Percentiles rank a stretch among this genome's conserved stretches.
phyloP scores from a whole-genome alignment of 257 asterid genomes.

The Paraleonurus japonicus region DNA sequence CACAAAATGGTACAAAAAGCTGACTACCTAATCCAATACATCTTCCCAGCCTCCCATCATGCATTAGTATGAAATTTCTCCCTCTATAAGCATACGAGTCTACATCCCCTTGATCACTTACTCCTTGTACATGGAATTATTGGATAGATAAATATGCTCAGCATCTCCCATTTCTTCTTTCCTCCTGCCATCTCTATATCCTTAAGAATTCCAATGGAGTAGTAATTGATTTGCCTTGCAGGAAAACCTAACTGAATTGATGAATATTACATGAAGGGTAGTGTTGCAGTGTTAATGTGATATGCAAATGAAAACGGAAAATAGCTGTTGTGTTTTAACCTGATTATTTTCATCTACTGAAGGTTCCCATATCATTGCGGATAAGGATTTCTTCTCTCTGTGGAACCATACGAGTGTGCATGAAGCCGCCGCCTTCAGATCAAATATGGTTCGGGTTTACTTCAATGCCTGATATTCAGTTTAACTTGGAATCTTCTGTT shows the following conservation, averaged over 20 bases:
- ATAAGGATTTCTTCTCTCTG: conserved; percentile 70
- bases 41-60: conserved; percentile 5
- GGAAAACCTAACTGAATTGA: neutral
- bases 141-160: neutral
- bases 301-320: conserved; percentile 1
- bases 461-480: conserved; percentile 85
- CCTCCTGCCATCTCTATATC: neutral
- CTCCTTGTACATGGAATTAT: neutral
- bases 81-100: conserved; percentile 2
- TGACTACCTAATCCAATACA: neutral
- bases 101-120: neutral
- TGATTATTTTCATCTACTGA: conserved; percentile 33
- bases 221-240: neutral
- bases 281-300: conserved; percentile 14
- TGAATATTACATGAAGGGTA: neutral
- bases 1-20: neutral
- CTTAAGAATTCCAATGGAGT: neutral
- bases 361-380: conserved; percentile 88
- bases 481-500: conserved; percentile 73
- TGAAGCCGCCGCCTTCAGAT: conserved; percentile 98
- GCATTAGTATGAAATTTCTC: neutral
- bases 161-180: neutral
- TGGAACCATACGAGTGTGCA: conserved; percentile 72
- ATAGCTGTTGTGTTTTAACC: conserved; percentile 6
- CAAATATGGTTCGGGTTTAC: conserved; percentile 90